phyloP scores from a whole-genome alignment of 208 protist genomes.

The Kentomonas sorsogonicus region DNA sequence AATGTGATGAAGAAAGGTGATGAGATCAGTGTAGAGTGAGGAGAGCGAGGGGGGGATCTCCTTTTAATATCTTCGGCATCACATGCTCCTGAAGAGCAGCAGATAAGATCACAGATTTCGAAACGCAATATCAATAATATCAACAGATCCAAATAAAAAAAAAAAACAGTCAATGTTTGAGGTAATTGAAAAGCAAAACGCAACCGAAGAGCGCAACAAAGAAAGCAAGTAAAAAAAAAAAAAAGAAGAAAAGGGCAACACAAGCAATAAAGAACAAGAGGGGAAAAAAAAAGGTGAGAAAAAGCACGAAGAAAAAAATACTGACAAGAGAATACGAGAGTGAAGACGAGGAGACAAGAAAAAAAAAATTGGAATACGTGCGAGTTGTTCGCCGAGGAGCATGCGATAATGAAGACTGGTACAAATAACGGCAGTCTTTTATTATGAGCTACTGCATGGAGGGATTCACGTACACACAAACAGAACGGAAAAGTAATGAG shows the following conservation, averaged over 20 bases:
- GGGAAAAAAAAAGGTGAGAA: constrained; percentile 1
- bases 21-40: too few relatives aligned
- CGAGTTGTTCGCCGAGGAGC: background rate
- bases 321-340: background rate
- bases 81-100: background rate
- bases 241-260: constrained; percentile 5
- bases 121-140: background rate
- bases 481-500: background rate
- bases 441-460: too few relatives aligned
- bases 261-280: constrained; percentile 2
- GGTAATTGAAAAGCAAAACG: background rate
- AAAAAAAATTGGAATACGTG: constrained; percentile 7
- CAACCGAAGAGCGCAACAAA: background rate
- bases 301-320: constrained; percentile 7
- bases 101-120: constrained; percentile 1
- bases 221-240: constrained; percentile 10
- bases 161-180: background rate
- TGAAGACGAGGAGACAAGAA: background rate
- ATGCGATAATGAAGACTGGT: background rate
- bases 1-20: too few relatives aligned
- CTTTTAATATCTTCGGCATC: background rate
- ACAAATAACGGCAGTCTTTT: too few relatives aligned
- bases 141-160: background rate
- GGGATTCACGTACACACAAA: background rate
- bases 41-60: too few relatives aligned